A percentile compares a stretch with the other conserved stretches of the same genome.
These are phyloP conservation scores for Limonium bicolor DNA, from an alignment of 148 eudicot species.

Conservation along the genomic window DNA sequence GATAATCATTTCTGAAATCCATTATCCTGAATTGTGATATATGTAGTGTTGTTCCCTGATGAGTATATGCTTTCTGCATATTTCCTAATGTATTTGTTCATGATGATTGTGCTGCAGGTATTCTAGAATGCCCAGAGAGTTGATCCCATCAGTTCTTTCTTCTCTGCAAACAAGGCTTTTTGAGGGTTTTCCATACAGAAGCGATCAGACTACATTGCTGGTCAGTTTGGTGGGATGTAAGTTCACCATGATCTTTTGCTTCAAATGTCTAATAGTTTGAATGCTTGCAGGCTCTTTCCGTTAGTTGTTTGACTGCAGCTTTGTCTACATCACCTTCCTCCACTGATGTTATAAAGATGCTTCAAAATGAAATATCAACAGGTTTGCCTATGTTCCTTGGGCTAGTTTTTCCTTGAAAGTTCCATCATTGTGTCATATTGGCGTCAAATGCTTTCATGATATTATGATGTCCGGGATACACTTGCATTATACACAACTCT, in stretches of 20 bases:
- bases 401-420: too few species aligned
- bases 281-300: constrained; percentile 42
- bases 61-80: too few species aligned
- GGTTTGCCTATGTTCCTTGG: constrained; percentile 28
- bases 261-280: not conserved
- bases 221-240: constrained; percentile 27
- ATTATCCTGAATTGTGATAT: too few species aligned
- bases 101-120: constrained; percentile 35
- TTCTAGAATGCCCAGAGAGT: constrained; percentile 77
- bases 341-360: constrained; percentile 38
- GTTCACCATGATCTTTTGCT: not conserved
- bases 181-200: constrained; percentile 49
- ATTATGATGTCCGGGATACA: too few species aligned
- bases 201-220: constrained; percentile 62
- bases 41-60: too few species aligned
- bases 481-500: too few species aligned
- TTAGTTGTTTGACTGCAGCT: constrained; percentile 69
- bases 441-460: too few species aligned
- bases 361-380: constrained; percentile 49
- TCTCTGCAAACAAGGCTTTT: constrained; percentile 49
- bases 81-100: too few species aligned
- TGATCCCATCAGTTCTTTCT: constrained; percentile 53
- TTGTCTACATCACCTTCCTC: constrained; percentile 76
- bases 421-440: too few species aligned
- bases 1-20: too few species aligned